Conservation (phyloP, 306 rosid genomes). For the Cicer cuneatum region DNA sequence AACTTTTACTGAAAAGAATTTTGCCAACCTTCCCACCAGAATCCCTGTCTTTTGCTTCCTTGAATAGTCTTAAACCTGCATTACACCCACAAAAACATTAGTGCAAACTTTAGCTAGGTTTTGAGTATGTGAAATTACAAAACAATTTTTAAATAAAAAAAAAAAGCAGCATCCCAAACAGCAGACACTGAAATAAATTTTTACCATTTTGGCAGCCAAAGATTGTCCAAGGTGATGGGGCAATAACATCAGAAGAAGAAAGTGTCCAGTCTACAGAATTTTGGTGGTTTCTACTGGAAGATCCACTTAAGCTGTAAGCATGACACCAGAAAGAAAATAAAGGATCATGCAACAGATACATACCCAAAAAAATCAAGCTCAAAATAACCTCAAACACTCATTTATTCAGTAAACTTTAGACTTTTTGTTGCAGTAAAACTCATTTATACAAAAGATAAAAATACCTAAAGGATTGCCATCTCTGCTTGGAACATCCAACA, state of each 20-base stretch:
- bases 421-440: constrained; percentile 17
- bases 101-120: constrained; percentile 32
- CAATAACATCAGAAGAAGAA: constrained; percentile 80
- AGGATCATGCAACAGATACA: constrained; percentile 5
- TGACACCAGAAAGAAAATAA: constrained; percentile 25
- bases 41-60: constrained; percentile 88
- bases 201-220: constrained; percentile 95
- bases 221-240: constrained; percentile 95
- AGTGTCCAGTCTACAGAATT: constrained; percentile 67
- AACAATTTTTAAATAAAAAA: background rate
- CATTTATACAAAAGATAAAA: constrained; percentile 4
- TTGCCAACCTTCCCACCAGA: constrained; percentile 64
- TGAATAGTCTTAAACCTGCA: constrained; percentile 87
- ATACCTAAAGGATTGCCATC: constrained; percentile 75
- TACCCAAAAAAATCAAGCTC: background rate
- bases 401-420: background rate
- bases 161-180: constrained; percentile 37
- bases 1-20: constrained; percentile 28
- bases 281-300: constrained; percentile 52
- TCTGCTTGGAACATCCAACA: constrained; percentile 69
- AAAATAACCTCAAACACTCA: constrained; percentile 11
- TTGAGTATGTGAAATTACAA: background rate
- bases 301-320: constrained; percentile 66
- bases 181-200: constrained; percentile 34
- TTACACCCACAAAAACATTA: constrained; percentile 35